phyloP scores from a whole-genome alignment of 495 filamentous ascomycete species.

The Lophiotrema nucula region DNA sequence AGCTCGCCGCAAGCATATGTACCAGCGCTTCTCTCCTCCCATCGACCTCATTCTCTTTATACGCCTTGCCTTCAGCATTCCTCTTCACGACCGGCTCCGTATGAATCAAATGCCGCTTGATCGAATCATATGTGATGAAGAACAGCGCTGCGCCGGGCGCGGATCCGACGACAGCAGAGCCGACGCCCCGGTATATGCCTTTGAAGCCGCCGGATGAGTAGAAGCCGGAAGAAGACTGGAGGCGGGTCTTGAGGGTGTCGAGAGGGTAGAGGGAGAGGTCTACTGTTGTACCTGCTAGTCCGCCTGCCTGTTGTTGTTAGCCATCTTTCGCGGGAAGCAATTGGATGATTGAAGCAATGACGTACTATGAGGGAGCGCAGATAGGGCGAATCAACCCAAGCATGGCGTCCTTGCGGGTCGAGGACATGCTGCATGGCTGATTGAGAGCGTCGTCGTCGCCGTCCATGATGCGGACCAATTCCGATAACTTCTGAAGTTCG shows the following conservation, averaged over 20 bases:
- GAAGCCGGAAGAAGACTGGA: constrained; percentile 83
- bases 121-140: constrained; percentile 92
- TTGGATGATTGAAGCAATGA: constrained; percentile 13
- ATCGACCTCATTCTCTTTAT: neutral
- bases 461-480: too few relatives aligned
- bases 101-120: constrained; percentile 51
- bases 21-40: constrained; percentile 43
- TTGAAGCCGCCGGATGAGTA: constrained; percentile 70
- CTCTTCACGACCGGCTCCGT: neutral
- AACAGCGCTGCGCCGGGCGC: constrained; percentile 97
- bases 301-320: constrained; percentile 45
- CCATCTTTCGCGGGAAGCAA: constrained; percentile 44
- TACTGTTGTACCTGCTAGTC: constrained; percentile 45
- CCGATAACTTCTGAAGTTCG: neutral
- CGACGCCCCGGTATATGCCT: constrained; percentile 70
- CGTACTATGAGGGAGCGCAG: constrained; percentile 48
- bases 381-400: constrained; percentile 47
- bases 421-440: constrained; percentile 22
- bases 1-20: constrained; percentile 84
- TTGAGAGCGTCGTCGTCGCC: too few relatives aligned
- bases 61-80: constrained; percentile 30
- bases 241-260: constrained; percentile 57
- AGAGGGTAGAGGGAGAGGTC: constrained; percentile 46
- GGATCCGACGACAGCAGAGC: constrained; percentile 76
- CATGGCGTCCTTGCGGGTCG: constrained; percentile 1